Base-by-base conservation (phyloP, 2,329 filamentous ascomycete species). In the Sclerotinia nivalis region DNA sequence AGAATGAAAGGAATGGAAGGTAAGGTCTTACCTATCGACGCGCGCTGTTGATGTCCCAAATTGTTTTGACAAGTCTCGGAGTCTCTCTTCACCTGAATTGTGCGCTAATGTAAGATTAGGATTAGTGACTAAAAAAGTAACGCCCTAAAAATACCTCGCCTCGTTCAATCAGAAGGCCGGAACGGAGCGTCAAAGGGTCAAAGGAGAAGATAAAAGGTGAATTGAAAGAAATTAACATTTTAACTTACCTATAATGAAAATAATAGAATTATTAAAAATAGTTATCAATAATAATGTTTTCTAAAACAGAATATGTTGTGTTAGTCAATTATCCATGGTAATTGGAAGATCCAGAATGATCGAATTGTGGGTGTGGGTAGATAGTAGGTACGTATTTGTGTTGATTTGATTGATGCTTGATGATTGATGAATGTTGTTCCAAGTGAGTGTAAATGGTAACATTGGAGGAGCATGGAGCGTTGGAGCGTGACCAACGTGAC, bases 1-100 rank as follows among this genome's bases (percentile, higher is more conserved):
- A 54, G 49, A 45, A 43, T 62, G 50, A 54, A 50, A 64, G 54
- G 56, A 64, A 69, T 64, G 58, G 64, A 70, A 66, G 66, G 71
- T 72, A 72, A 71, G 72, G 75, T 78, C 77, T 78, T 77, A 79
- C 78, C 77, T 79, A 79, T 64, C 73, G 72, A 73, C 73, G 73
- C 72, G 74, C 69, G 74, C 68, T 64, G 65, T 71, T 74, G 69
- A 71, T 65, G 71, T 69, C 65, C 64, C 66, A 61, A 64, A 69
- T 64, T 69, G 66, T 69, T 64, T 69, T 62, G 66, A 69, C 45
- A 62, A 43, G 66, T 56, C 62, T 69, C 66, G 58, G 66, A 64
- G 62, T 52, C 60, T 69, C 66, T 58, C 56, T 58, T 68, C 62
- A 70, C 49, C 56, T 67, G 56, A 59, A 70, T 68, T 68, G 18